Base-by-base conservation (phyloP, 805 yeast species). In the Ogataea pilisensis region DNA sequence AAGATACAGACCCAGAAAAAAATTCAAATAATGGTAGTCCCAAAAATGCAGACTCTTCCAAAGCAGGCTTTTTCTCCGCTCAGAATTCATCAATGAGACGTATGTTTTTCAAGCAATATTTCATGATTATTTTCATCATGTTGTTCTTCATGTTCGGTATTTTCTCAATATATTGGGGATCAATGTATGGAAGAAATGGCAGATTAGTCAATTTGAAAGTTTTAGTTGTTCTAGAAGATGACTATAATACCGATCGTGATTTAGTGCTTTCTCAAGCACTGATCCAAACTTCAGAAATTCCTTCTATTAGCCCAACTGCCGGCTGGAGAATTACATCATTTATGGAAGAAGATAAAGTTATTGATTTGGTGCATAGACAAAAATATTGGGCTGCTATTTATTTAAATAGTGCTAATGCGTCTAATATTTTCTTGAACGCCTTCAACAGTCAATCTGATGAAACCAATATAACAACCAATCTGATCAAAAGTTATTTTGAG, bases 301-400 rank as follows among this genome's bases (percentile, higher is more conserved):
- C 42, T 22, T n/a, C 18, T 4, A 44, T 48, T 2, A 32, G 41
- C n/a, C 8, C 35, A 1, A 42, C 45, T 3, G 72, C 71, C 1
- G 59, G 60, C 17, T 72, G 78, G 77, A 46, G 48, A 6, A 39
- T 70, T 18, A 54, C 45, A 36, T 55, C 65, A n/a, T 42, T 35
- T 36, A 44, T 51, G 26, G 35, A 37, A 4, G 63, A 57, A 26
- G 66, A 66, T 4, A 73, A 74, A 47, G 55, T 80, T 17, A 27
- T 58, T 31, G 50, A 69, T 26, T 61, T 62, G 39, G 70, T 84
- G 3, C 77, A 74, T 50, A 73, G 72, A 38, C 76, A 80, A 57
- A 52, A 72, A 14, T 81, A 70, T 51, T 85, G 91, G 93, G 71
- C 75, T 19, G 74, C 82, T 0, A 62, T 82, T 27, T 74, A 77